phyloP scores from a whole-genome alignment of 495 filamentous ascomycete genomes.

The Penicillium maclennaniae region DNA sequence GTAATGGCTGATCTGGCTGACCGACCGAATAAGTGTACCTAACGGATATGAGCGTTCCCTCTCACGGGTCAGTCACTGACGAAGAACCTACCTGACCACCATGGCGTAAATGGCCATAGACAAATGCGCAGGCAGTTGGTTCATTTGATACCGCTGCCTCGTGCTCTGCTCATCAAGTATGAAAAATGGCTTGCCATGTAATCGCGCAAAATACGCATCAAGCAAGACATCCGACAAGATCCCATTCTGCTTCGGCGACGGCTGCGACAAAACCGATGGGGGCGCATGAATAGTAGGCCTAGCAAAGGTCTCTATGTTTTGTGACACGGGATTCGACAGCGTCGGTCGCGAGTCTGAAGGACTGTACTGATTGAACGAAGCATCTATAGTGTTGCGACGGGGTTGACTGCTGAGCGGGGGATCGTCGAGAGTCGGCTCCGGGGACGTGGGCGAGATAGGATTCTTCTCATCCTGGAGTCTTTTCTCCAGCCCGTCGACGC shows the following conservation, averaged over 20 bases:
- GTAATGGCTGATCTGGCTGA: slow-evolving; percentile 55
- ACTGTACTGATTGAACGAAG: slow-evolving; percentile 16
- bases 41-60: slow-evolving; percentile 4
- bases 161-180: slow-evolving; percentile 70
- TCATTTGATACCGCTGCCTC: slow-evolving; percentile 61
- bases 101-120: slow-evolving; percentile 72
- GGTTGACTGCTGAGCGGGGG: slow-evolving; percentile 9
- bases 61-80: neutral
- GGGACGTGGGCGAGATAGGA: slow-evolving; percentile 44
- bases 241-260: slow-evolving; percentile 27
- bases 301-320: slow-evolving; percentile 12
- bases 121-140: slow-evolving; percentile 60
- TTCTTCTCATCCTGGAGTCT: slow-evolving; percentile 66
- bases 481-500: slow-evolving; percentile 79
- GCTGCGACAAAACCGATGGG: slow-evolving; percentile 11
- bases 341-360: slow-evolving; percentile 8
- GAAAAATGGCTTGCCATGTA: slow-evolving; percentile 75
- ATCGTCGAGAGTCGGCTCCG: slow-evolving; percentile 17
- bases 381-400: slow-evolving; percentile 24
- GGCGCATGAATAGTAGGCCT: slow-evolving; percentile 6
- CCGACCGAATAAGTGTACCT: slow-evolving; percentile 60
- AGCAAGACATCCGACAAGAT: slow-evolving; percentile 58
- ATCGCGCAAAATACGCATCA: slow-evolving; percentile 70
- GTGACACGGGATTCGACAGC: slow-evolving; percentile 7
- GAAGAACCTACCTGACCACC: slow-evolving; percentile 54